Evolutionary conservation across 495 filamentous ascomycete genomes (phyloP).

Genomic region (Penicillium bovifimosum): DNA sequence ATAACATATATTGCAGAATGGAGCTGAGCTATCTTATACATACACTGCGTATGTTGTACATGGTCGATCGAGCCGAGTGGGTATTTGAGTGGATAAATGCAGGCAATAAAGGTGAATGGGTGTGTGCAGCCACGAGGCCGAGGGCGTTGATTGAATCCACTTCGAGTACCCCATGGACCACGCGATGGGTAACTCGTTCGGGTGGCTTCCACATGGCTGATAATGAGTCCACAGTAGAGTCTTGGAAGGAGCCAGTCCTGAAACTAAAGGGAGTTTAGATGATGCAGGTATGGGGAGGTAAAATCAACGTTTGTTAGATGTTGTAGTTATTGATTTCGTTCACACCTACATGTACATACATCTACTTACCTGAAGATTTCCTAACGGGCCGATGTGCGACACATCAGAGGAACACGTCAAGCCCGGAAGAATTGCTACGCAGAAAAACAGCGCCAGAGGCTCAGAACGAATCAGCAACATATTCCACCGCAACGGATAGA

Average conservation of each 20-base stretch:
- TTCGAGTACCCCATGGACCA: not conserved
- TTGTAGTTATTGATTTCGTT: too few relatives aligned
- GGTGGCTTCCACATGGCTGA: not conserved
- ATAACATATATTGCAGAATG: too few relatives aligned
- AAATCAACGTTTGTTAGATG: too few relatives aligned
- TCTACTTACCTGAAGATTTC: too few relatives aligned
- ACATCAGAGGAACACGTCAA: not conserved
- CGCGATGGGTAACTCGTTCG: not conserved
- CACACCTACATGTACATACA: too few relatives aligned
- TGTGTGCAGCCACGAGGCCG: not conserved
- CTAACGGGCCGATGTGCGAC: too few relatives aligned
- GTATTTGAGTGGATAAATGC: not conserved
- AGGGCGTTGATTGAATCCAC: not conserved
- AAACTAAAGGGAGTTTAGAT: too few relatives aligned
- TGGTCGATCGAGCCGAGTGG: not conserved
- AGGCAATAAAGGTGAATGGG: not conserved
- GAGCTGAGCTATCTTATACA: too few relatives aligned
- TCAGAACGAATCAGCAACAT: not conserved
- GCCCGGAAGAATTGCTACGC: not conserved
- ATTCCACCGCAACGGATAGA: not conserved
- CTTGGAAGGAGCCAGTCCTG: too few relatives aligned
- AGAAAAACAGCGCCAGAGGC: not conserved
- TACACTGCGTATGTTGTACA: too few relatives aligned
- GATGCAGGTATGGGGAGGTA: too few relatives aligned
- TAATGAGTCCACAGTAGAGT: not conserved